Percentiles rank a stretch among this genome's conserved stretches.
phyloP scores from a whole-genome alignment of 1,139 yeast species.

The Schizosaccharomyces versatilis region DNA sequence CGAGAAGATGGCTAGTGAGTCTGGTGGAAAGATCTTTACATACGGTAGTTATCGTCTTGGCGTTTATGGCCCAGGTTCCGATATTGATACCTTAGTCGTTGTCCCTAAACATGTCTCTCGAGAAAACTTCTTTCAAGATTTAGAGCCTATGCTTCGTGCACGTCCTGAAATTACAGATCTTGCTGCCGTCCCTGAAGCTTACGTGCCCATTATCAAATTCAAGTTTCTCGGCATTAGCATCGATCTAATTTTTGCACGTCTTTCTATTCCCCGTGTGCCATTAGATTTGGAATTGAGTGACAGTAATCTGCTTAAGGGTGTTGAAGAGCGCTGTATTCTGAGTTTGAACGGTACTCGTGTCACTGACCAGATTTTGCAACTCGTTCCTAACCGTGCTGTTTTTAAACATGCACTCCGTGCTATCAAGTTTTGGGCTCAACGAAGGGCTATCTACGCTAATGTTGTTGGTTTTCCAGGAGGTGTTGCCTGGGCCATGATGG shows the following conservation, averaged over 20 bases:
- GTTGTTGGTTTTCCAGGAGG: constrained; percentile 98
- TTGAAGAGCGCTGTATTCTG: constrained; percentile 77
- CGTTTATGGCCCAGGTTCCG: constrained; percentile 80
- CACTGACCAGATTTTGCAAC: constrained; percentile 69
- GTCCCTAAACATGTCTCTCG: constrained; percentile 91
- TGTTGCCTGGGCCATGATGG: constrained; percentile 98
- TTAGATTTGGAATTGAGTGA: constrained; percentile 51
- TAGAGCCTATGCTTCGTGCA: constrained; percentile 40
- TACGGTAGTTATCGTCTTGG: constrained; percentile 88
- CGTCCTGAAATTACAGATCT: constrained; percentile 74
- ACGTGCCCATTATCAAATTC: constrained; percentile 79
- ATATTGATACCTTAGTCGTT: constrained; percentile 84
- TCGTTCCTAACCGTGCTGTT: constrained; percentile 83
- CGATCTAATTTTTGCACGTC: constrained; percentile 64
- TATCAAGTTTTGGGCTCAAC: constrained; percentile 89
- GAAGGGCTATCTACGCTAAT: constrained; percentile 80
- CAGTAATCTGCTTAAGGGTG: constrained; percentile 57
- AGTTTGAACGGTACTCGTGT: constrained; percentile 90
- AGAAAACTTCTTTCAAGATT: constrained; percentile 67
- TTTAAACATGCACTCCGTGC: constrained; percentile 84
- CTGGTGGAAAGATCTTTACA: constrained; percentile 90
- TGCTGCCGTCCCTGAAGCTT: constrained; percentile 86
- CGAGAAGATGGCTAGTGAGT: constrained; percentile 91
- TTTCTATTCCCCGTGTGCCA: constrained; percentile 70
- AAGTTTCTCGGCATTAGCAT: constrained; percentile 75